Evolutionary conservation across 495 filamentous ascomycete species (phyloP).

Genomic region (Tuber aestivum): DNA sequence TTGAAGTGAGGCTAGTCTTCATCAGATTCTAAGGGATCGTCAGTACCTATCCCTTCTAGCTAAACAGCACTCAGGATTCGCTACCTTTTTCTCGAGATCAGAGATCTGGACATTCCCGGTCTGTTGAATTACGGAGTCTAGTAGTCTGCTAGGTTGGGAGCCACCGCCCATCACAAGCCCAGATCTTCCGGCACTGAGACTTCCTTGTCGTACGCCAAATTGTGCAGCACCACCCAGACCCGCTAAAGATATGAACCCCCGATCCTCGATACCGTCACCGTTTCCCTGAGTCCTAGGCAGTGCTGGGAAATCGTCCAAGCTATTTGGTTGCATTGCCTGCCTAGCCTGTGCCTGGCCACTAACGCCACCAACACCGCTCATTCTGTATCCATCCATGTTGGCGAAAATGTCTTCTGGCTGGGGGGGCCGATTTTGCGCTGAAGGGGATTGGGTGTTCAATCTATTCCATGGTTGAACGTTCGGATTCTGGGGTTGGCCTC

Average conservation of each 20-base stretch:
- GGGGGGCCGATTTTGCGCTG: slow-evolving; percentile 33
- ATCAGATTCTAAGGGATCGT: slow-evolving; percentile 25
- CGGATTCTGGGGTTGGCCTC: slow-evolving; percentile 37
- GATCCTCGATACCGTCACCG: slow-evolving; percentile 28
- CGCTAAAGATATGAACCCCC: slow-evolving; percentile 33
- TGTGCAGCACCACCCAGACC: slow-evolving; percentile 24
- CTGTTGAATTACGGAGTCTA: slow-evolving; percentile 33
- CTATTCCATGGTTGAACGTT: slow-evolving; percentile 41
- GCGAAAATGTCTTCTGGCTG: slow-evolving; percentile 38
- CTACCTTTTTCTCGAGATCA: slow-evolving; percentile 37
- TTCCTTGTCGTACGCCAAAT: slow-evolving; percentile 29
- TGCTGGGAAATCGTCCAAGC: slow-evolving; percentile 38
- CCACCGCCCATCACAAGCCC: slow-evolving; percentile 27
- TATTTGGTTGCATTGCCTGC: slow-evolving; percentile 36
- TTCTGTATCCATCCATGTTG: slow-evolving; percentile 37
- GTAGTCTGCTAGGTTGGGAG: slow-evolving; percentile 26
- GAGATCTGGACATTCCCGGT: slow-evolving; percentile 31
- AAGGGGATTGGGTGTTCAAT: slow-evolving; percentile 39
- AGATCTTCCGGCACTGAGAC: slow-evolving; percentile 20
- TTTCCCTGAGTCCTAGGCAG: slow-evolving; percentile 30
- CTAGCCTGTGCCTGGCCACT: slow-evolving; percentile 20
- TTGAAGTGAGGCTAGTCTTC: slow-evolving; percentile 25
- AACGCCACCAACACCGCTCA: slow-evolving; percentile 23
- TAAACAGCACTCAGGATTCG: not conserved
- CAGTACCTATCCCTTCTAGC: not conserved